Evolutionary conservation across 106 monocot species (phyloP).

Genomic region (Acanthochlamys bracteata): DNA sequence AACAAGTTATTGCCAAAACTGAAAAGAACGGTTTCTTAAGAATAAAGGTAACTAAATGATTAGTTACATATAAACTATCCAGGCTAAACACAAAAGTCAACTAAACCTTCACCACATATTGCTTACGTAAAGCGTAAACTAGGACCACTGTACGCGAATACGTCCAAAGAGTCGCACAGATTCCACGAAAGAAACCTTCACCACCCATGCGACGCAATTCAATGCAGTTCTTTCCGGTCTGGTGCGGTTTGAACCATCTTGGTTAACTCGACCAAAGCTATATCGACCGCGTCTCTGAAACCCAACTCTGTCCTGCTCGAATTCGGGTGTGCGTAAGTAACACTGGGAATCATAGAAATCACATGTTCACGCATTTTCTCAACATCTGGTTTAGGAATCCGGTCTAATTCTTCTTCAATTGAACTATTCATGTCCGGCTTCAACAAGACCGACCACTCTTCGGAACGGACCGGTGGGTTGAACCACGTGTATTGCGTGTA

Average conservation of each 20-base stretch:
- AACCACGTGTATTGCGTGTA: conserved; percentile 64
- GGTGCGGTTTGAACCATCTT: conserved; percentile 11
- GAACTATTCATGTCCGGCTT: conserved; percentile 21
- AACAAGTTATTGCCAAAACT: too few species aligned
- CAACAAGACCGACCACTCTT: conserved; percentile 47
- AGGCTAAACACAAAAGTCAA: too few species aligned
- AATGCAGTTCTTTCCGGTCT: background rate
- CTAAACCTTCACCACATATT: too few species aligned
- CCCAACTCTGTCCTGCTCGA: conserved; percentile 20
- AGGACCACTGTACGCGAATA: too few species aligned
- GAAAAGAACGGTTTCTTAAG: too few species aligned
- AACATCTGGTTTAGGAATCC: conserved; percentile 22
- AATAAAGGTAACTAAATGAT: too few species aligned
- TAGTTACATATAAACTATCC: too few species aligned
- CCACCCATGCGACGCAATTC: background rate
- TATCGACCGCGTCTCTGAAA: conserved; percentile 63
- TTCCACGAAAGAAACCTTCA: background rate
- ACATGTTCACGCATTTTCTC: conserved; percentile 18
- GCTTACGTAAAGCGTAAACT: too few species aligned
- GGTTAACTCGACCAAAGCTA: conserved; percentile 42
- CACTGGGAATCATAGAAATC: conserved; percentile 37
- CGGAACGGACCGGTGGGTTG: conserved; percentile 13
- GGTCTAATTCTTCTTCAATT: conserved; percentile 39
- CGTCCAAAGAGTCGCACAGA: too few species aligned
- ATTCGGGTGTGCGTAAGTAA: conserved; percentile 57